Base-by-base conservation (phyloP, 2,329 filamentous ascomycete genomes). In the Cyclaneusma minus region DNA sequence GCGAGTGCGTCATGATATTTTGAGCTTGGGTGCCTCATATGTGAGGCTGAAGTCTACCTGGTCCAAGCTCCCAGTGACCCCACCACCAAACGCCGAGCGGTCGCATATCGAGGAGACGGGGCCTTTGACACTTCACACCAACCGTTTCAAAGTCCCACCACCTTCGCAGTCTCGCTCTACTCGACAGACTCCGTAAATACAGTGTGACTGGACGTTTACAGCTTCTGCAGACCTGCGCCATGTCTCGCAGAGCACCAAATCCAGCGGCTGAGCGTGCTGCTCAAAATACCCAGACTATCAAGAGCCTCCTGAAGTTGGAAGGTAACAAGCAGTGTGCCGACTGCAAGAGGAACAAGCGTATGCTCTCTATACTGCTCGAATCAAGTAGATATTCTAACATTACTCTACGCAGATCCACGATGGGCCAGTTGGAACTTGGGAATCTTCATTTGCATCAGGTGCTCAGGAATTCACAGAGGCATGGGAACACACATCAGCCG, bases 361-460 rank as follows among this genome's bases (percentile, higher is more conserved):
- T 40, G 76, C 13, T n/a, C 3, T 28, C 11, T 13, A 25, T 10
- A 24, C 16, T 22, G 15, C 4, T 12, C 11, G 18, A 16, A n/a
- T n/a, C n/a, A n/a, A n/a, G n/a, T n/a, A n/a, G n/a, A n/a, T 8
- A n/a, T 20, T 19, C 43, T 46, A 25, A 52, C 40, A 24, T 19
- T 26, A 11, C 2, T 13, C 16, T 21, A 26, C 15, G 21, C 49
- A 92, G 83, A 94, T 59, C 89, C 89, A 34, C 71, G 89, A 78
- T 98, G 89, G 89, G 89, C 89, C 16, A 94, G 84, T 49, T 98
- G 89, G 89, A 98, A 98, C 51, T 58, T 98, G 29, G 89, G 89
- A 43, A 74, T 98, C 47, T 98, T 98, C 50, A 64, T 98, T 47
- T 98, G 89, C 62, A 98, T 98, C 51, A 78, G 85, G 49, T 98